Evolutionary conservation across 1,139 yeast species (phyloP), one percentile per base, ranked within the genome.

Genomic region (Saccharomyces hybrid): DNA sequence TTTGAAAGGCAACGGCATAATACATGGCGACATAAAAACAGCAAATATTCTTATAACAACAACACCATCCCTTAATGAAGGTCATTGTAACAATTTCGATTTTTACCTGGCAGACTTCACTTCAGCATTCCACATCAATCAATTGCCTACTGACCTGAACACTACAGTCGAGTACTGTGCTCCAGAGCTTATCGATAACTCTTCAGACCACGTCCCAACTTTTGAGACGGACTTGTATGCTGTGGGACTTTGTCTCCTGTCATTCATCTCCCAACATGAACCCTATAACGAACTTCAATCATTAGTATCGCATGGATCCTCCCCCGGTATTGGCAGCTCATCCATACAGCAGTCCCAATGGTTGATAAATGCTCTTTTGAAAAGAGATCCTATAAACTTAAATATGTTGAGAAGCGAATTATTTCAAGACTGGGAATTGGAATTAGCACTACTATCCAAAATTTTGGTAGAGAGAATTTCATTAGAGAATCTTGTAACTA

Each of bases 341-440:
- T 55, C 62, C 8, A 55, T 58, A 12, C 62, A 59, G 21, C 59
- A 60, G 47, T 52, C 59, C 3, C 64, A 61, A 53, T 61, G 63
- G 62, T 53, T 61, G 34, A 55, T 61, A 32, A 60, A 57, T 49
- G 61, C 60, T 16, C 59, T 61, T 19, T 49, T 56, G 26, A 60
- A 59, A 52, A 53, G 55, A 24, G 59, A 58, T 29, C 62, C 64
- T 6, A 55, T 61, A 21, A 46, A 54, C 21, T 55, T 57, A 47
- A 61, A 73, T 82, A 87, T 34, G 78, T 74, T 62, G 69, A 73
- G 62, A 80, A 85, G 73, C 86, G 82, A 56, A 77, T 82, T 21
- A 76, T 77, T 3, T 86, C 86, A 65, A 78, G 78, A 48, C 19
- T 61, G 64, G 64, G 29, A 47, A 2, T 31, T 46, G 3, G 64